A percentile compares a stretch with the other conserved stretches of the same genome.
phyloP scores from a whole-genome alignment of 495 filamentous ascomycete species.

The Neurospora pannonica region DNA sequence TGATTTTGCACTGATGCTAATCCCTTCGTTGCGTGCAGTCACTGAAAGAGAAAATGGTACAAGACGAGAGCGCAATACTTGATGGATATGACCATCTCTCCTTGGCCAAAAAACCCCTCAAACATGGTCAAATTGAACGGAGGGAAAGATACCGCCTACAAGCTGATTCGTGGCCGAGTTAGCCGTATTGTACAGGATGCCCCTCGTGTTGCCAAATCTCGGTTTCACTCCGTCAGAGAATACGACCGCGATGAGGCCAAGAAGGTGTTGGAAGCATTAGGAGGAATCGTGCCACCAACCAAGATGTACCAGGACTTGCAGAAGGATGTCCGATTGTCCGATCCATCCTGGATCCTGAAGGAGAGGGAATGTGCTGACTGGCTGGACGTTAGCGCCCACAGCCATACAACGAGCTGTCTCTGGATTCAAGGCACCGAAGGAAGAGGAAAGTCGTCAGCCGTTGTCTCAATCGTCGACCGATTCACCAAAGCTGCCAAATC shows the following conservation, averaged over 20 bases:
- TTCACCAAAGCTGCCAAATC: conserved; percentile 13
- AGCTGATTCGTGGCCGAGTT: not conserved
- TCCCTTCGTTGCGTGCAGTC: no score
- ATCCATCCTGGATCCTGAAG: not conserved
- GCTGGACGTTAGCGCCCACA: not conserved
- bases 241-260: not conserved
- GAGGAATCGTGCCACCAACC: not conserved
- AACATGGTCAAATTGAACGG: not conserved
- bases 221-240: not conserved
- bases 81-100: not conserved
- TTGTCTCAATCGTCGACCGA: conserved; percentile 20
- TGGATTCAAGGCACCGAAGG: conserved; percentile 29
- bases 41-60: not conserved
- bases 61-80: not conserved
- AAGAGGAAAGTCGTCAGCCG: conserved; percentile 25
- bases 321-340: not conserved
- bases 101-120: not conserved
- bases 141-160: not conserved
- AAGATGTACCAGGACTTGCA: not conserved
- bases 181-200: not conserved
- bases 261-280: not conserved
- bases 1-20: no score
- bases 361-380: not conserved
- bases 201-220: not conserved
- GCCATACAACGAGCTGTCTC: conserved; percentile 15